Evolutionary conservation across 2,329 filamentous ascomycete genomes (phyloP).

Genomic region (Pestalotiopsis sp.): DNA sequence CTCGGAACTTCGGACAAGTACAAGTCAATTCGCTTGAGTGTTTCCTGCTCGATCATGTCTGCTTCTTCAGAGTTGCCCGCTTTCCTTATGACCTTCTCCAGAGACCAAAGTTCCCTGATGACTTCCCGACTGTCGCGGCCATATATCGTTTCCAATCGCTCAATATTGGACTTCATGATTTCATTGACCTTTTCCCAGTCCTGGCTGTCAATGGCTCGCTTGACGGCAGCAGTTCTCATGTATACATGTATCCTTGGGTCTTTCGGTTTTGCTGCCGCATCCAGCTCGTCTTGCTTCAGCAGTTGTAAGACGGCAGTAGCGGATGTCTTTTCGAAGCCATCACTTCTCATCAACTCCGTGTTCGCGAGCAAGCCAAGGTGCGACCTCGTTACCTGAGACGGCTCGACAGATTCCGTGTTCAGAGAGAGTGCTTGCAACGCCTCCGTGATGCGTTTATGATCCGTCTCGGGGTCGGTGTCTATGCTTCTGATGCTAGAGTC

Average conservation of each 20-base stretch:
- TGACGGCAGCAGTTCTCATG: background rate
- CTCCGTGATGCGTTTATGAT: conserved; percentile 1
- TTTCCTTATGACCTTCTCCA: conserved; percentile 9
- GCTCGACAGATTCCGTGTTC: background rate
- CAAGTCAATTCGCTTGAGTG: background rate
- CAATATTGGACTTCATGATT: background rate
- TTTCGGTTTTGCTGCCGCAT: background rate
- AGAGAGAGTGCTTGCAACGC: background rate
- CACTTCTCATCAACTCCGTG: background rate
- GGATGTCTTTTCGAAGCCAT: conserved; percentile 5
- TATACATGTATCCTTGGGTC: background rate
- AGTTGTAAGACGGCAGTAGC: background rate
- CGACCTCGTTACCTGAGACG: background rate
- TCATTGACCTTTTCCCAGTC: background rate
- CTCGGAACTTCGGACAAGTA: conserved; percentile 6
- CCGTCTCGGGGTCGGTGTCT: background rate
- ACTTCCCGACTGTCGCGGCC: background rate
- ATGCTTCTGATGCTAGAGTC: conserved; percentile 3
- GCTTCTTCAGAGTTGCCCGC: conserved; percentile 2
- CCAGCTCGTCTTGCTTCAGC: background rate
- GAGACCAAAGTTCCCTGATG: conserved; percentile 8
- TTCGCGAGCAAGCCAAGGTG: conserved; percentile 3
- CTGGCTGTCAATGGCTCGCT: background rate
- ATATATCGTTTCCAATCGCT: background rate
- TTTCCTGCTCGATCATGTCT: background rate